These are phyloP conservation scores for Xylariaceae sp. DNA, from an alignment of 2,329 filamentous ascomycete genomes.

Conservation along the genomic window DNA sequence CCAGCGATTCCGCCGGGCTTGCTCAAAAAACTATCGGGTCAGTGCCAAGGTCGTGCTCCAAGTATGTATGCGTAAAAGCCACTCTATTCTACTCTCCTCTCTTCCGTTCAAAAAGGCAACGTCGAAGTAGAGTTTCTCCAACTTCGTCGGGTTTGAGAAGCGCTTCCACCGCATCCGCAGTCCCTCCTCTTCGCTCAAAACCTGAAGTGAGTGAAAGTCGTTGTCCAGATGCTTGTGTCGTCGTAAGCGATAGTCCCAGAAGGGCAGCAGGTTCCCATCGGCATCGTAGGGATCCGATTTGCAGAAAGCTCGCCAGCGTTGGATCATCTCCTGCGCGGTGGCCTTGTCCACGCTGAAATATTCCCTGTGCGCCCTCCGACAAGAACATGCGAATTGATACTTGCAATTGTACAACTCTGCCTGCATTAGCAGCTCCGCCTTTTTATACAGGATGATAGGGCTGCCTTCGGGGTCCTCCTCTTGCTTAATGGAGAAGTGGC, in stretches of 20 bases:
- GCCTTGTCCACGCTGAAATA: constrained; percentile 11
- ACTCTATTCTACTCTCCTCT: too few relatives aligned
- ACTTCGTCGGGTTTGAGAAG: neutral
- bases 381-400: neutral
- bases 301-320: constrained; percentile 12
- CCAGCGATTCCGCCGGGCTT: too few relatives aligned
- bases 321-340: neutral
- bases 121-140: neutral
- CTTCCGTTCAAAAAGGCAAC: too few relatives aligned
- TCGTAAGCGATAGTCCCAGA: constrained; percentile 8
- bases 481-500: neutral
- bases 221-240: neutral
- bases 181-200: neutral
- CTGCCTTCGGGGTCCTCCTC: constrained; percentile 1
- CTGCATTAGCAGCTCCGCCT: neutral
- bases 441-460: neutral
- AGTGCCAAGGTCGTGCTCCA: too few relatives aligned
- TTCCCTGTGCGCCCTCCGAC: constrained; percentile 2
- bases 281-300: constrained; percentile 5
- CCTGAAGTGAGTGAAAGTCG: neutral
- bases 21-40: too few relatives aligned
- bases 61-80: too few relatives aligned
- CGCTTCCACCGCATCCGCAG: constrained; percentile 3
- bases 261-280: constrained; percentile 5
- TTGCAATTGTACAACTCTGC: neutral